Conservation (phyloP, 2,329 filamentous ascomycete genomes). For the Furcasterigmium sp. region DNA sequence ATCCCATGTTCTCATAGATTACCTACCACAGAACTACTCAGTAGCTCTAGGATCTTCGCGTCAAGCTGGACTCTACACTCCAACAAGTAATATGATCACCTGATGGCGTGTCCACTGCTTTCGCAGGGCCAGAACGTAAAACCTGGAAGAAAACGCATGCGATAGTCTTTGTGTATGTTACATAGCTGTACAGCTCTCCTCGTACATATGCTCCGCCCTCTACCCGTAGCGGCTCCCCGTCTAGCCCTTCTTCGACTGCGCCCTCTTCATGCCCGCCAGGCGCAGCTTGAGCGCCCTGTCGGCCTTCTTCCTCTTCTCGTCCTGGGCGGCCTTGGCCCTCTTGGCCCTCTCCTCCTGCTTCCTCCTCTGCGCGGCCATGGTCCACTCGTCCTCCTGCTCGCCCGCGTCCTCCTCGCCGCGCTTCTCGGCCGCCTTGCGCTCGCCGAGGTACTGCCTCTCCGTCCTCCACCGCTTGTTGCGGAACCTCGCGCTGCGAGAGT, state of each 20-base stretch:
- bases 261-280: slow-evolving; percentile 6
- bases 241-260: slow-evolving; percentile 21
- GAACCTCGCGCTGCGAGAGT: slow-evolving; percentile 43
- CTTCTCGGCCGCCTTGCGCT: slow-evolving; percentile 34
- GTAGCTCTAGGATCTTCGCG: no score
- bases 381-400: slow-evolving; percentile 21
- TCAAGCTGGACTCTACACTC: no score
- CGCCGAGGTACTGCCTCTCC: slow-evolving; percentile 31
- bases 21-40: no score
- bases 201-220: no score
- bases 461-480: slow-evolving; percentile 36
- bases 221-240: no score
- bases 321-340: slow-evolving; percentile 18
- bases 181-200: not conserved
- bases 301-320: slow-evolving; percentile 30
- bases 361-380: slow-evolving; percentile 15
- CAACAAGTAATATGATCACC: no score
- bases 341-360: slow-evolving; percentile 19
- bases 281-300: slow-evolving; percentile 21
- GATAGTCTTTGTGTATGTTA: not conserved
- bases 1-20: no score
- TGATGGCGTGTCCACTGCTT: no score
- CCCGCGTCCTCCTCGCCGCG: slow-evolving; percentile 30
- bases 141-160: no score
- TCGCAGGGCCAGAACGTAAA: no score